Conservation (phyloP, 495 filamentous ascomycete species). For the Daldinia loculata region DNA sequence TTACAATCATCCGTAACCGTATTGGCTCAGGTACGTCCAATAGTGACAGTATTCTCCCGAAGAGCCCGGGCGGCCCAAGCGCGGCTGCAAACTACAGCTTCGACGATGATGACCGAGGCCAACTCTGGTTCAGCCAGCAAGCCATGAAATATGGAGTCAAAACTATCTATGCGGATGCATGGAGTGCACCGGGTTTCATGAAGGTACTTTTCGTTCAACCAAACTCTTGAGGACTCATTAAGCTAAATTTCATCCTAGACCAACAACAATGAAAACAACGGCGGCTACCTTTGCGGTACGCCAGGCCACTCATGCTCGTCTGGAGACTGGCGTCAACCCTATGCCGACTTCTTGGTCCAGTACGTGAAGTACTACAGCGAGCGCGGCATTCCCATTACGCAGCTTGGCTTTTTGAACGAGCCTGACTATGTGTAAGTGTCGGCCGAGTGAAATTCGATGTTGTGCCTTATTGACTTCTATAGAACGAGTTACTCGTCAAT, state of each 20-base stretch:
- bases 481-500: constrained; percentile 57
- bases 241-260: constrained; percentile 36
- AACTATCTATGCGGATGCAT: constrained; percentile 62
- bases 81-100: constrained; percentile 54
- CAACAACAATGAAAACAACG: constrained; percentile 55
- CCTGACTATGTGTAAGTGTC: constrained; percentile 54
- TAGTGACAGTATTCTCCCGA: constrained; percentile 53
- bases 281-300: constrained; percentile 63
- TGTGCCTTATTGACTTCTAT: background rate
- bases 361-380: constrained; percentile 60
- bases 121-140: constrained; percentile 61
- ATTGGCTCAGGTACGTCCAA: constrained; percentile 52
- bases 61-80: constrained; percentile 47
- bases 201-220: too few species aligned
- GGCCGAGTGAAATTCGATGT: background rate
- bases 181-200: constrained; percentile 66
- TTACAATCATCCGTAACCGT: constrained; percentile 63
- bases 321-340: constrained; percentile 65
- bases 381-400: constrained; percentile 56
- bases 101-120: constrained; percentile 57
- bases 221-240: background rate
- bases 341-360: constrained; percentile 63
- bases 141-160: constrained; percentile 55
- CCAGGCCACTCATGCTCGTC: constrained; percentile 53
- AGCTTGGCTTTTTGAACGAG: constrained; percentile 67